These are phyloP conservation scores for Gomphus sp. DNA, from an alignment of 1,284 basidiomycete species.

Conservation along the genomic window DNA sequence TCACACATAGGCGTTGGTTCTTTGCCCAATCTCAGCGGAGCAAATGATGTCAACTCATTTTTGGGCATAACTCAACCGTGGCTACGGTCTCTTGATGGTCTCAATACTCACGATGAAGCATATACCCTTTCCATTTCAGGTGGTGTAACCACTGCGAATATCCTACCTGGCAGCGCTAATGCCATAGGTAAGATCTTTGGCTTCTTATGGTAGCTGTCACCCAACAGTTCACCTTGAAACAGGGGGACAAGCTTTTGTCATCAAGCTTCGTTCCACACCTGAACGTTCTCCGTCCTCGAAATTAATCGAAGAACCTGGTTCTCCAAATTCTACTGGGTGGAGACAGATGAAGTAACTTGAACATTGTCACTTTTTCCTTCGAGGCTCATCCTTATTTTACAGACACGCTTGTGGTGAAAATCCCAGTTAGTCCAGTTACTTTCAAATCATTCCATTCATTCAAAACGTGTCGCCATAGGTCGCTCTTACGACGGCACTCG, in stretches of 20 bases:
- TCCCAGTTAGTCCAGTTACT: slow-evolving; percentile 6
- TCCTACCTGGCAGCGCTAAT: slow-evolving; percentile 49
- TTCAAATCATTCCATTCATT: background rate
- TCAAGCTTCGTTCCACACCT: slow-evolving; percentile 37
- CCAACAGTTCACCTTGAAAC: background rate
- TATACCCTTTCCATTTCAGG: slow-evolving; percentile 45
- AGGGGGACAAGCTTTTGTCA: slow-evolving; percentile 41
- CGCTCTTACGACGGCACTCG: slow-evolving; percentile 20
- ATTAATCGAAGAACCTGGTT: slow-evolving; percentile 36
- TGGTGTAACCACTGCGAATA: slow-evolving; percentile 61
- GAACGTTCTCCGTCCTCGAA: slow-evolving; percentile 35
- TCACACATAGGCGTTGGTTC: slow-evolving; percentile 50
- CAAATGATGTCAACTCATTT: slow-evolving; percentile 31
- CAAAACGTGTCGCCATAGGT: slow-evolving; percentile 3
- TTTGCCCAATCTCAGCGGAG: slow-evolving; percentile 25
- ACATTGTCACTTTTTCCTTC: background rate
- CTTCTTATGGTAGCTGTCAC: too few relatives aligned
- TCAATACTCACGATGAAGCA: slow-evolving; percentile 55
- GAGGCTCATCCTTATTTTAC: background rate
- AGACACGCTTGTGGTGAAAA: slow-evolving; percentile 17
- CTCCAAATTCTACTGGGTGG: slow-evolving; percentile 28
- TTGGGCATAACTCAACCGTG: slow-evolving; percentile 40
- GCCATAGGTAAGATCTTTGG: slow-evolving; percentile 35
- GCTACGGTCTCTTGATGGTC: slow-evolving; percentile 49
- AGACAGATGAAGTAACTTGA: slow-evolving; percentile 35